Conservation (phyloP, 306 rosid species). For the Cucumis hystrix region DNA sequence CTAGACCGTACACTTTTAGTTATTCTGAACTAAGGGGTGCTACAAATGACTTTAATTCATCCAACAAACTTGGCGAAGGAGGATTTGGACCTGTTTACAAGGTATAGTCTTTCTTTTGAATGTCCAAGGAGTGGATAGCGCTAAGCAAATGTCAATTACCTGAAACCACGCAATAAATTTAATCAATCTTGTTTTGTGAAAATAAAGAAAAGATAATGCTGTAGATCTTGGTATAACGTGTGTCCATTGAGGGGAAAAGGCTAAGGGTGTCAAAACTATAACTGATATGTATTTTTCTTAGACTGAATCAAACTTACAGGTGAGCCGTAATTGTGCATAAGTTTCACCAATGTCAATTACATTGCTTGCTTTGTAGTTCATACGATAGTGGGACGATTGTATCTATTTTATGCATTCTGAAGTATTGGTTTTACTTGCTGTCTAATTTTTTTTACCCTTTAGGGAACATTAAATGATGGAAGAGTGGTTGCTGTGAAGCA, state of each 20-base stretch:
- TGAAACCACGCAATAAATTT: not conserved
- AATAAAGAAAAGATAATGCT: not conserved
- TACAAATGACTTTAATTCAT: slow-evolving; percentile 43
- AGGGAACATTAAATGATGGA: slow-evolving; percentile 73
- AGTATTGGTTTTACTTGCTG: not conserved
- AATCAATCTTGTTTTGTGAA: not conserved
- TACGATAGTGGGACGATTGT: not conserved
- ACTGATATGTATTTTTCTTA: not conserved
- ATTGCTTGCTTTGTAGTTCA: not conserved
- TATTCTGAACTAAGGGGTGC: slow-evolving; percentile 47
- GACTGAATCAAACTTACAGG: not conserved
- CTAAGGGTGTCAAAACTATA: not conserved
- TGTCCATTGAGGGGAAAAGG: not conserved
- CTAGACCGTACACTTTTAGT: slow-evolving; percentile 53
- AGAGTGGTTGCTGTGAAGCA: slow-evolving; percentile 74
- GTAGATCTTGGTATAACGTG: not conserved
- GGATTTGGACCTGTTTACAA: slow-evolving; percentile 82
- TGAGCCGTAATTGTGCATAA: not conserved
- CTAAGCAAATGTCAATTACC: not conserved
- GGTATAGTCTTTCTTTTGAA: slow-evolving; percentile 18
- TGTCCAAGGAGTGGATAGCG: not conserved
- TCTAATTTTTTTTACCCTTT: not conserved
- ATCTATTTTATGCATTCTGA: not conserved
- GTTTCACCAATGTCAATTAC: not conserved
- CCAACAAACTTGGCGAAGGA: slow-evolving; percentile 71